Evolutionary conservation across 441 rosid species (phyloP).

Genomic region (Heliophila coronopifolia): DNA sequence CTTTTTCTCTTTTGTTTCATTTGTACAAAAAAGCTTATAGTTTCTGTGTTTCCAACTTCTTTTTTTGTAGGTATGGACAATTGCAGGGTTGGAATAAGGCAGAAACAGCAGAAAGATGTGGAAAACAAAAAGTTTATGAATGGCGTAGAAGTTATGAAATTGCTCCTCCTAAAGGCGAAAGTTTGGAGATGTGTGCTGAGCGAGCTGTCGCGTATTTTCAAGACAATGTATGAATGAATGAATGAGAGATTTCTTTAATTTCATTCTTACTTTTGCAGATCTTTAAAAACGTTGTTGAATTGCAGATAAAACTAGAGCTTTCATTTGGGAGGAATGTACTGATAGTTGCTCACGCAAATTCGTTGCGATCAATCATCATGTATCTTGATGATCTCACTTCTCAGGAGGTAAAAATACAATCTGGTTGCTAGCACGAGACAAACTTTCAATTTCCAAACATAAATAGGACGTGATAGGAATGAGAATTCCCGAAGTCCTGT

Average conservation of each 20-base stretch:
- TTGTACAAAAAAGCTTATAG: too few species aligned
- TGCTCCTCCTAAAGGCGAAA: conserved; percentile 94
- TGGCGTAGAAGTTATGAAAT: conserved; percentile 97
- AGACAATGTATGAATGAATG: conserved; percentile 56
- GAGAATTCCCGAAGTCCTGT: too few species aligned
- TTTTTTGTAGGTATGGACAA: conserved; percentile 70
- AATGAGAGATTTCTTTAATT: background rate
- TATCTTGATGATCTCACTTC: conserved; percentile 90
- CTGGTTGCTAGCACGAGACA: too few species aligned
- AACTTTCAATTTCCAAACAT: too few species aligned
- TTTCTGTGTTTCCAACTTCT: background rate
- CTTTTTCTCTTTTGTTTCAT: conserved; percentile 1
- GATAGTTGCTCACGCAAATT: conserved; percentile 97
- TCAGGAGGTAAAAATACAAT: conserved; percentile 44
- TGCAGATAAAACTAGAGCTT: conserved; percentile 87
- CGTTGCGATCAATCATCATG: conserved; percentile 91
- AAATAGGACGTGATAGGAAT: too few species aligned
- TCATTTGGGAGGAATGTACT: conserved; percentile 66
- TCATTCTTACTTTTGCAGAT: background rate
- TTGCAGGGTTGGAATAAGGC: conserved; percentile 90
- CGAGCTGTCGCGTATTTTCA: conserved; percentile 91
- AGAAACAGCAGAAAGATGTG: conserved; percentile 88
- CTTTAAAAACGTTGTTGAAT: background rate
- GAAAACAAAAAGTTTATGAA: conserved; percentile 85
- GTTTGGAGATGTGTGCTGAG: conserved; percentile 95